phyloP scores from a whole-genome alignment of 202 grass and related monocot genomes.

The Schoenoplectus triqueter region DNA sequence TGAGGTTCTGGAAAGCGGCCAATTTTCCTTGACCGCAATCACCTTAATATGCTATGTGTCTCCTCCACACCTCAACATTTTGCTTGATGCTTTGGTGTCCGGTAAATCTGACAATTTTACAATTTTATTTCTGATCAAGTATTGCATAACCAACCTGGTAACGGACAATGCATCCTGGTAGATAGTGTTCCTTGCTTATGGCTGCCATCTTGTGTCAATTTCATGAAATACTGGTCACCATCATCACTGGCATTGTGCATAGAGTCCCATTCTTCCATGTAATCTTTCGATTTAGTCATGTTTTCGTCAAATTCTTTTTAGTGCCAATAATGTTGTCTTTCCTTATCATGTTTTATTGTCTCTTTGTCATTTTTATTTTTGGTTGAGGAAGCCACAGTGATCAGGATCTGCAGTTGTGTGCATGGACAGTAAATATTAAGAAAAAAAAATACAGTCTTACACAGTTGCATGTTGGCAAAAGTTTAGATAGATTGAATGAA shows the following conservation, averaged over 20 bases:
- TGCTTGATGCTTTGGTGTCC: neutral
- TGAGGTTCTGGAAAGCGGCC: neutral
- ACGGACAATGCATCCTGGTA: neutral
- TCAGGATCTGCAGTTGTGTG: neutral
- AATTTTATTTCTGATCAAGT: neutral
- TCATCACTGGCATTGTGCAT: neutral
- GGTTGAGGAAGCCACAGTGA: neutral
- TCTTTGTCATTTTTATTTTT: slow-evolving; percentile 11
- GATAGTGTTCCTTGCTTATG: neutral
- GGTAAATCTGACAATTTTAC: neutral
- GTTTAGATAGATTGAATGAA: neutral
- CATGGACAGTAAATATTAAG: neutral
- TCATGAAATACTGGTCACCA: neutral
- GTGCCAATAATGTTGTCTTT: neutral
- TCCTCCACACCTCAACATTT: neutral
- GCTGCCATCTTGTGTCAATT: neutral
- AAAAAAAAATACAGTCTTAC: neutral
- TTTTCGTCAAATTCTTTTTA: neutral
- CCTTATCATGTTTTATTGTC: neutral
- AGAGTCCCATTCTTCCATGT: neutral
- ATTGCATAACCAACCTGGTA: neutral
- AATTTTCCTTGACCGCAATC: neutral
- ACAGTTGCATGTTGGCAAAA: neutral
- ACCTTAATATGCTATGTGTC: neutral
- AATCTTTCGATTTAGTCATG: neutral